These are phyloP conservation scores for Quercus berberidifolia DNA, from an alignment of 306 rosid species.

Conservation along the genomic window DNA sequence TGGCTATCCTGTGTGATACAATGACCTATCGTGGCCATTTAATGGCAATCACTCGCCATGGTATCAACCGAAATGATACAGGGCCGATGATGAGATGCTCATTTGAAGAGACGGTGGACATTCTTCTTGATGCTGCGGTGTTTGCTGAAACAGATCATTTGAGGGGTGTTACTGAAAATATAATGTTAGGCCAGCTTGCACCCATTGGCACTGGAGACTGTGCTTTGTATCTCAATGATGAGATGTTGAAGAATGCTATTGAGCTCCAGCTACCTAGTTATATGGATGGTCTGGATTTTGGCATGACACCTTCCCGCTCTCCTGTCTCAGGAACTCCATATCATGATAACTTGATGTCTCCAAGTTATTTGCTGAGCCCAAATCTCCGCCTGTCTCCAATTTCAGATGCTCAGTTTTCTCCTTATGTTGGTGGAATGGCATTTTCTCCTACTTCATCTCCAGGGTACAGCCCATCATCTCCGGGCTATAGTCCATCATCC, in stretches of 20 bases:
- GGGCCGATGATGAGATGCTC: slow-evolving; percentile 99
- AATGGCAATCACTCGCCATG: slow-evolving; percentile 99
- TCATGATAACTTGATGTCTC: slow-evolving; percentile 97
- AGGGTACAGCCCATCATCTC: slow-evolving; percentile 95
- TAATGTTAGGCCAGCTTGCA: slow-evolving; percentile 97
- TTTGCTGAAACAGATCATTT: slow-evolving; percentile 82
- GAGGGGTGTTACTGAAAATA: slow-evolving; percentile 96
- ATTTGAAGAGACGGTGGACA: slow-evolving; percentile 96
- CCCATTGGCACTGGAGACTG: slow-evolving; percentile 97
- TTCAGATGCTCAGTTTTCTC: slow-evolving; percentile 93
- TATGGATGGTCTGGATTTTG: slow-evolving; percentile 92
- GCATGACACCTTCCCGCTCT: slow-evolving; percentile 97
- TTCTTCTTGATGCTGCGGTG: slow-evolving; percentile 96
- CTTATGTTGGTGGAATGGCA: slow-evolving; percentile 94
- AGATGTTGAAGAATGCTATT: slow-evolving; percentile 94
- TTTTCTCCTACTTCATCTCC: slow-evolving; percentile 95
- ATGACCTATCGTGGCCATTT: slow-evolving; percentile 98
- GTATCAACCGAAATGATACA: slow-evolving; percentile 90
- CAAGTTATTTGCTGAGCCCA: slow-evolving; percentile 86
- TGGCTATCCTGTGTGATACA: slow-evolving; percentile 97
- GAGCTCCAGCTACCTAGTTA: slow-evolving; percentile 97
- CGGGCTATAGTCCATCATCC: slow-evolving; percentile 93
- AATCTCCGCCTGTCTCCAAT: slow-evolving; percentile 84
- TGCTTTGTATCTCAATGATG: slow-evolving; percentile 81
- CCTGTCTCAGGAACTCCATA: slow-evolving; percentile 91